These are phyloP conservation scores for Scutellaria minor DNA, from an alignment of 257 asterid genomes.

Conservation along the genomic window DNA sequence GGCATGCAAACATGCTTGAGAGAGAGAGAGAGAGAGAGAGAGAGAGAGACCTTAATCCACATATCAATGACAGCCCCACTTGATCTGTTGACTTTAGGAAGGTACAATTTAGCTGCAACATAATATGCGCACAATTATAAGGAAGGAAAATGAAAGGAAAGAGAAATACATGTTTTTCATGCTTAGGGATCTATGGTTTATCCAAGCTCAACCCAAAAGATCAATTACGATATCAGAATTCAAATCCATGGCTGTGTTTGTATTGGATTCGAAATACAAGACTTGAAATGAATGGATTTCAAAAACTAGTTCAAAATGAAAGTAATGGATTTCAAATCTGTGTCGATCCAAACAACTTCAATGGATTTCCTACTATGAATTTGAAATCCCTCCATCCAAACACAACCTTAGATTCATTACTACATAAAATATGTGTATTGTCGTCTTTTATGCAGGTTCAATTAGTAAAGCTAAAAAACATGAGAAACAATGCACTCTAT, in stretches of 20 bases:
- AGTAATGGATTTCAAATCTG: no score
- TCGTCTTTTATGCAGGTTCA: background rate
- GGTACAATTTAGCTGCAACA: constrained; percentile 82
- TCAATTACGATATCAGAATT: background rate
- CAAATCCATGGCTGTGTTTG: background rate
- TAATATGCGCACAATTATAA: constrained; percentile 27
- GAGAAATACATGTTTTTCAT: background rate
- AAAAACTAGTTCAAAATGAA: no score
- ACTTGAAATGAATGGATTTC: no score
- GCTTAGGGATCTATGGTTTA: no score
- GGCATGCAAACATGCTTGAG: background rate
- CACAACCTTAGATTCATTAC: background rate
- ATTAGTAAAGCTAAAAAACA: background rate
- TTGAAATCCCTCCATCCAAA: background rate
- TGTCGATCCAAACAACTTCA: no score
- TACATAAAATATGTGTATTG: background rate
- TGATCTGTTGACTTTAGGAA: constrained; percentile 75
- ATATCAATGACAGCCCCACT: constrained; percentile 82
- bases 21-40: no score
- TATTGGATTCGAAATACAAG: no score
- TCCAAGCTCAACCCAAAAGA: background rate
- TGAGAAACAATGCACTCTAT: background rate
- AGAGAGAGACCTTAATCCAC: constrained; percentile 75
- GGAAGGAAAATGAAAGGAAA: background rate
- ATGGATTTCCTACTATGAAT: no score